These are phyloP conservation scores for Acarospora socialis DNA, from an alignment of 2,329 filamentous ascomycete genomes.

Conservation along the genomic window DNA sequence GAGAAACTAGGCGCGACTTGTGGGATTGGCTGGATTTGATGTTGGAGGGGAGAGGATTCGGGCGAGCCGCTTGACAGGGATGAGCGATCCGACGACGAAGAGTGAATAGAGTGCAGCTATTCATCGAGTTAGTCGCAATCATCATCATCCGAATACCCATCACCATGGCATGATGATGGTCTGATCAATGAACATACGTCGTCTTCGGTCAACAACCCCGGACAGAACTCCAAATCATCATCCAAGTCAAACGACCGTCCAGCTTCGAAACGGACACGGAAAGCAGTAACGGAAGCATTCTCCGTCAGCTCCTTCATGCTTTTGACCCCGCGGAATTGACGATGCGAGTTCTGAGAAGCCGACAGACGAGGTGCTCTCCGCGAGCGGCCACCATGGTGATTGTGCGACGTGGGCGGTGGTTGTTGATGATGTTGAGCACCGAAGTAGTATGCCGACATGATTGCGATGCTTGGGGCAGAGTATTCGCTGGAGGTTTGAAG, in stretches of 20 bases:
- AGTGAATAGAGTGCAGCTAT: constrained; percentile 83
- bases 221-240: constrained; percentile 42
- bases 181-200: no score
- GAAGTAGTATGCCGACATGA: constrained; percentile 35
- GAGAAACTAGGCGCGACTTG: constrained; percentile 59
- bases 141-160: no score
- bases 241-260: constrained; percentile 41
- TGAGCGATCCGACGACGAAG: constrained; percentile 77
- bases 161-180: no score
- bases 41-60: constrained; percentile 78
- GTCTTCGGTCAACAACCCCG: constrained; percentile 41
- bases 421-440: constrained; percentile 28
- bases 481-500: no score
- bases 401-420: constrained; percentile 44
- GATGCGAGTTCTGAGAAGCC: constrained; percentile 67
- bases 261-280: constrained; percentile 38
- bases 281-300: constrained; percentile 31
- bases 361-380: constrained; percentile 70
- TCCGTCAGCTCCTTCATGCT: constrained; percentile 38
- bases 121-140: constrained; percentile 15
- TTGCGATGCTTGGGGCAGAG: no score
- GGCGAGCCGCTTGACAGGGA: constrained; percentile 91
- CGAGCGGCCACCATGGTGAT: constrained; percentile 71
- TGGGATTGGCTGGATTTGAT: constrained; percentile 57
- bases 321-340: constrained; percentile 67